These are phyloP conservation scores for Candolleomyces aberdarensis DNA, from an alignment of 768 basidiomycete genomes.

Conservation along the genomic window DNA sequence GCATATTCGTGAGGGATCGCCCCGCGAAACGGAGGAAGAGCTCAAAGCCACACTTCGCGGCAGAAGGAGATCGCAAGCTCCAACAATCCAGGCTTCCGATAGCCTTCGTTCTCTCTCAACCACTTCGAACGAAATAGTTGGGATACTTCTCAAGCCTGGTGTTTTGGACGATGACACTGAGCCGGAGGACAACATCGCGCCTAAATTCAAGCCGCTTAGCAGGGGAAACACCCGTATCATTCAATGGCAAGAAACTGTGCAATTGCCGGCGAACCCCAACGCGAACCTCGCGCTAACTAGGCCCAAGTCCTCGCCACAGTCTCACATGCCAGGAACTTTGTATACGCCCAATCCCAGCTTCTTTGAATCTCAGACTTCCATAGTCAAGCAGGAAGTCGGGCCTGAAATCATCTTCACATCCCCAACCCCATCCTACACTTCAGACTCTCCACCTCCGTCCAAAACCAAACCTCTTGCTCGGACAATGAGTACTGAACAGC, in stretches of 20 bases:
- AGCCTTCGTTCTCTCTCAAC: constrained; percentile 52
- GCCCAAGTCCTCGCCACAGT: constrained; percentile 25
- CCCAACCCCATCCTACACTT: constrained; percentile 10
- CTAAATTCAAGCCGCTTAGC: constrained; percentile 17
- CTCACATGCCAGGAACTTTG: constrained; percentile 57
- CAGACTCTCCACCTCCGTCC: constrained; percentile 14
- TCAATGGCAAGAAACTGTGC: constrained; percentile 30
- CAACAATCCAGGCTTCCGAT: constrained; percentile 27
- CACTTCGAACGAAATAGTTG: constrained; percentile 45
- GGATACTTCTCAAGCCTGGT: constrained; percentile 42
- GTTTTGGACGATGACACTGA: constrained; percentile 31
- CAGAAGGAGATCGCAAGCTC: constrained; percentile 28
- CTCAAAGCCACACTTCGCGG: constrained; percentile 28
- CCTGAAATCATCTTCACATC: constrained; percentile 17
- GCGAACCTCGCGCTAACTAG: constrained; percentile 11
- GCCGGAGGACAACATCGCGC: constrained; percentile 20
- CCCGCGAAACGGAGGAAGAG: constrained; percentile 27
- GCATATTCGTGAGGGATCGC: constrained; percentile 28
- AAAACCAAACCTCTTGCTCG: constrained; percentile 35
- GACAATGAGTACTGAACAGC: constrained; percentile 51
- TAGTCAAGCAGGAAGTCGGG: constrained; percentile 16
- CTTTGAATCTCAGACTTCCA: constrained; percentile 5
- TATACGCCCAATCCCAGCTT: constrained; percentile 38
- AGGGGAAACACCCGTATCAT: constrained; percentile 27
- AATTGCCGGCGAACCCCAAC: constrained; percentile 16